Evolutionary conservation across 352 stramenopile species (phyloP).

Genomic region (Globisporangium splendens): DNA sequence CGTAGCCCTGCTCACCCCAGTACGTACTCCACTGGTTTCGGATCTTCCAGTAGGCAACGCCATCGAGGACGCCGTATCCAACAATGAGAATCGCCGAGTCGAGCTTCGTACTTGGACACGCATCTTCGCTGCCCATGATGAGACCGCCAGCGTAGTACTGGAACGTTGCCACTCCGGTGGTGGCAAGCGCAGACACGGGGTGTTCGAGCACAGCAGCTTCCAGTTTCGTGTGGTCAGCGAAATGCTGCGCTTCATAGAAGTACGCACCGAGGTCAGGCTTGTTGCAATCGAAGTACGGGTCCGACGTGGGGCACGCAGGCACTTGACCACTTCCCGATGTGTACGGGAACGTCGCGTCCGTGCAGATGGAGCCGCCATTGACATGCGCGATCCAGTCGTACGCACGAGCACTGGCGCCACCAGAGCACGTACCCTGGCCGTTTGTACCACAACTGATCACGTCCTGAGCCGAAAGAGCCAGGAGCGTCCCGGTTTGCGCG

Average conservation of each 20-base stretch:
- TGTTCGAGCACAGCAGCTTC: conserved; percentile 41
- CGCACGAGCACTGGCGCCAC: conserved; percentile 46
- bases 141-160: conserved; percentile 61
- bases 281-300: conserved; percentile 25
- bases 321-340: conserved; percentile 26
- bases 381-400: conserved; percentile 47
- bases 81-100: conserved; percentile 52
- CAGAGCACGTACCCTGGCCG: conserved; percentile 37
- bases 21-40: conserved; percentile 70
- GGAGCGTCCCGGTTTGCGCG: conserved; percentile 28
- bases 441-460: conserved; percentile 59
- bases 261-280: conserved; percentile 42
- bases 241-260: conserved; percentile 23
- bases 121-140: conserved; percentile 44
- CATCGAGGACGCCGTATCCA: conserved; percentile 42
- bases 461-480: conserved; percentile 51
- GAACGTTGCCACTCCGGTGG: conserved; percentile 49
- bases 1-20: conserved; percentile 68
- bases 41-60: conserved; percentile 49
- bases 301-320: conserved; percentile 15
- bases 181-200: conserved; percentile 52
- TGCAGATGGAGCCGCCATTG: conserved; percentile 40
- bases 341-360: conserved; percentile 45
- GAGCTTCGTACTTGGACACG: conserved; percentile 27
- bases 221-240: conserved; percentile 22